Evolutionary conservation across 1,284 basidiomycete species (phyloP).

Genomic region (Gomphus bonarii): DNA sequence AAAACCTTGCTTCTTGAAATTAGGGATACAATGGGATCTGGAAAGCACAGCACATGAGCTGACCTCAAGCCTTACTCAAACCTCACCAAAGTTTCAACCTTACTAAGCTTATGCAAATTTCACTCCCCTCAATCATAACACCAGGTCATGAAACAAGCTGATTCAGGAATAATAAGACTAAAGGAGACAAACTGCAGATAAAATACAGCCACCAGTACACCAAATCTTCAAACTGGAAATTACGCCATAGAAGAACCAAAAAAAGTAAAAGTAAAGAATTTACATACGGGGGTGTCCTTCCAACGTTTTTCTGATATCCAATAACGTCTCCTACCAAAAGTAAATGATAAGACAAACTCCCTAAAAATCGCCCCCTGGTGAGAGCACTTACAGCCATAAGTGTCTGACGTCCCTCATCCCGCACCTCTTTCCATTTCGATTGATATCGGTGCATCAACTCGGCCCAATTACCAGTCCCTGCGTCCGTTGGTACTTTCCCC

Average conservation of each 20-base stretch:
- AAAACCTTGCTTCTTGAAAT: no score
- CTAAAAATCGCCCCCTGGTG: not conserved
- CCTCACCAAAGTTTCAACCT: no score
- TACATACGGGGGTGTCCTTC: constrained; percentile 7
- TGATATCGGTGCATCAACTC: constrained; percentile 46
- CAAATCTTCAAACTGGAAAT: no score
- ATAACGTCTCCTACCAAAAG: constrained; percentile 4
- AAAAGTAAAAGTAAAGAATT: not conserved
- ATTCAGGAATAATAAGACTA: no score
- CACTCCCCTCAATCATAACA: no score
- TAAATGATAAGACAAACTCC: not conserved
- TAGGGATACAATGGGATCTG: no score
- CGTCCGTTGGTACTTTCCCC: constrained; percentile 24
- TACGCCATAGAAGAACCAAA: not conserved
- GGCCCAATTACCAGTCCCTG: not conserved
- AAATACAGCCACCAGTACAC: no score
- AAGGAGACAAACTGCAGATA: no score
- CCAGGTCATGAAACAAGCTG: no score
- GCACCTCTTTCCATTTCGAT: constrained; percentile 51
- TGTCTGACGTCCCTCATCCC: constrained; percentile 47
- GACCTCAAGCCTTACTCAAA: no score
- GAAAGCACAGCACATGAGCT: no score
- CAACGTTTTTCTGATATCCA: constrained; percentile 8
- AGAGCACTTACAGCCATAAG: constrained; percentile 36
- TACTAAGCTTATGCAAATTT: no score